Percentiles rank a stretch among this genome's conserved stretches.
These are phyloP conservation scores for Ottelia alismoides DNA, from an alignment of 106 monocot genomes.

Conservation along the genomic window DNA sequence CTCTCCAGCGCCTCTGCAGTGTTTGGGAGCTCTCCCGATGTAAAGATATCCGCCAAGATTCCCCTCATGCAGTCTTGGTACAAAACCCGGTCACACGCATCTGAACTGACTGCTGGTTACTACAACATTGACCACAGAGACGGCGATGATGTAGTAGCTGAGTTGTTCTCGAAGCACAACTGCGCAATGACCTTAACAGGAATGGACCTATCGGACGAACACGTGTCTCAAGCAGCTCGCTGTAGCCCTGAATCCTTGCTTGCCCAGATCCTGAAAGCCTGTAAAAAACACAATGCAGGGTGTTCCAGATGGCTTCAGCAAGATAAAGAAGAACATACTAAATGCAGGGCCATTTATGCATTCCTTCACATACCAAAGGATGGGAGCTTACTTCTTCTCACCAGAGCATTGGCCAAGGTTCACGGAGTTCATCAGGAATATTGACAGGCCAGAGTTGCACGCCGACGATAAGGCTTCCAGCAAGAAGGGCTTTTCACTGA, in stretches of 20 bases:
- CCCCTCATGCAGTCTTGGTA: slow-evolving; percentile 49
- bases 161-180: slow-evolving; percentile 33
- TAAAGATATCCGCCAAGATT: slow-evolving; percentile 42
- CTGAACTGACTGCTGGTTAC: slow-evolving; percentile 53
- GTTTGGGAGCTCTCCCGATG: slow-evolving; percentile 22
- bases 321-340: slow-evolving; percentile 26
- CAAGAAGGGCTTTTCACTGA: too few species aligned
- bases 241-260: slow-evolving; percentile 40
- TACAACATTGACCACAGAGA: slow-evolving; percentile 29
- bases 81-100: slow-evolving; percentile 29
- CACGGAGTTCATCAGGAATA: too few species aligned
- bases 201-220: slow-evolving; percentile 28
- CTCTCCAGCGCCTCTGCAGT: slow-evolving; percentile 28
- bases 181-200: slow-evolving; percentile 33
- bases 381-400: slow-evolving; percentile 13
- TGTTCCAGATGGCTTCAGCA: slow-evolving; percentile 15
- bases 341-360: background rate
- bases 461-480: too few species aligned
- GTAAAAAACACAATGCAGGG: slow-evolving; percentile 30
- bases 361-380: slow-evolving; percentile 40
- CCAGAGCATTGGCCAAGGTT: too few species aligned
- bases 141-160: slow-evolving; percentile 40
- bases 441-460: too few species aligned
- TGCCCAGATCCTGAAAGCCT: slow-evolving; percentile 33
- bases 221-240: slow-evolving; percentile 9